Evolutionary conservation across 352 stramenopile species (phyloP), one percentile per base, ranked within the genome.

Genomic region (Phytopythium cucurbitacearum): DNA sequence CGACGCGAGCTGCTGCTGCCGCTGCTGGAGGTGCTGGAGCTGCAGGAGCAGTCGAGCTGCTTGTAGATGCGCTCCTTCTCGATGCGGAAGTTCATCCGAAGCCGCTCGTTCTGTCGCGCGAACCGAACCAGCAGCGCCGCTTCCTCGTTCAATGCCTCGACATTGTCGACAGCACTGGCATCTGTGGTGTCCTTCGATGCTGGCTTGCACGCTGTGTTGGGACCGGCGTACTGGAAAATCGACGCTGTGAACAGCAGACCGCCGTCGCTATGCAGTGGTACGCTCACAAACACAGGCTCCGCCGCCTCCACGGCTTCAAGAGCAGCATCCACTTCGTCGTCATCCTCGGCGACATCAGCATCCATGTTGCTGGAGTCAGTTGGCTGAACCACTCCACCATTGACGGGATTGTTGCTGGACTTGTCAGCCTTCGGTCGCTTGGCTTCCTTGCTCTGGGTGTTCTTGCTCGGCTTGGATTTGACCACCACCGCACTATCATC

Each of bases 31-130:
- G 46, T 67, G 2, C 56, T 56, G 6, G 54, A 65, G 5, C 51
- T 56, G 55, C 73, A 79, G 16, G 61, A 48, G 51, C 71, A 85
- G 52, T 85, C 69, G 33, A 62, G 54, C 46, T 70, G 66, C 44
- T 67, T 61, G 61, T 78, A 81, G 28, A 85, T 62, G 8, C 73
- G 73, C 48, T 62, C 63, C 34, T 76, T 73, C 47, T 85, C 73
- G 4, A 51, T 36, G 40, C 63, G 40, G 34, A 82, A 83, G 45
- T 80, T 85, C 46, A 66, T 67, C 54, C 73, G 64, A 21, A 85
- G 52, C 11, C 71, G 69, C 53, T 72, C 67, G 50, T 76, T 82
- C 48, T 85, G 64, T n/a, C 53, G 59, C 1, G 71, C 64, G 50
- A 85, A 85, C 21, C 76, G 67, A 43, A 80, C 34, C 42, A 82